Conservation (phyloP, 2,329 filamentous ascomycete species). For the Macroventuria anomochaeta region DNA sequence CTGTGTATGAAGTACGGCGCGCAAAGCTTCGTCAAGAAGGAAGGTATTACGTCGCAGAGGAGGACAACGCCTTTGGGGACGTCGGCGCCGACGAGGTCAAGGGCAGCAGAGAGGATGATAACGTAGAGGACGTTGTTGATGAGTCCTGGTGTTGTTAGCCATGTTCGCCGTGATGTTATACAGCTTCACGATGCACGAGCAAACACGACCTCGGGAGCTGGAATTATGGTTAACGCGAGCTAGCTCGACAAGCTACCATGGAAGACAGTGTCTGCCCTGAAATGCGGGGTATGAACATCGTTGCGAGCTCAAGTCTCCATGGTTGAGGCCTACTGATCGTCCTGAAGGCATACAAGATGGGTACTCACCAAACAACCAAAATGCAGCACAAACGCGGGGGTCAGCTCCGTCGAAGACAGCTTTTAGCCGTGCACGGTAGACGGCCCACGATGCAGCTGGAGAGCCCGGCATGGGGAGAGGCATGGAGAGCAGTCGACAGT, state of each 20-base stretch:
- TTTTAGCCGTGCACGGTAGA: conserved; percentile 70
- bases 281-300: no score
- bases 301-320: background rate
- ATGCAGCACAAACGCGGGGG: conserved; percentile 75
- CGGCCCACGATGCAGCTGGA: conserved; percentile 72
- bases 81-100: conserved; percentile 87
- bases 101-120: conserved; percentile 91
- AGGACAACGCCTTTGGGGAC: conserved; percentile 92
- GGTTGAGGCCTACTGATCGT: no score
- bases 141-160: conserved; percentile 63
- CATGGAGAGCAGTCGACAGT: conserved; percentile 26
- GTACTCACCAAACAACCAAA: conserved; percentile 85
- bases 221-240: background rate
- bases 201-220: no score
- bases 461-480: conserved; percentile 63
- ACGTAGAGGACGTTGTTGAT: conserved; percentile 99
- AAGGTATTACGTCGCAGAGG: conserved; percentile 89
- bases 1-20: conserved; percentile 93
- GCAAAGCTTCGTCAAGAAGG: conserved; percentile 84
- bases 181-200: no score
- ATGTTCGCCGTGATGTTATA: background rate
- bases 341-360: background rate
- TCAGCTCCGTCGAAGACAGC: conserved; percentile 71
- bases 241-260: background rate
- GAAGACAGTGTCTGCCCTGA: background rate